phyloP scores from a whole-genome alignment of 495 filamentous ascomycete species.

The Penicillium canariense region DNA sequence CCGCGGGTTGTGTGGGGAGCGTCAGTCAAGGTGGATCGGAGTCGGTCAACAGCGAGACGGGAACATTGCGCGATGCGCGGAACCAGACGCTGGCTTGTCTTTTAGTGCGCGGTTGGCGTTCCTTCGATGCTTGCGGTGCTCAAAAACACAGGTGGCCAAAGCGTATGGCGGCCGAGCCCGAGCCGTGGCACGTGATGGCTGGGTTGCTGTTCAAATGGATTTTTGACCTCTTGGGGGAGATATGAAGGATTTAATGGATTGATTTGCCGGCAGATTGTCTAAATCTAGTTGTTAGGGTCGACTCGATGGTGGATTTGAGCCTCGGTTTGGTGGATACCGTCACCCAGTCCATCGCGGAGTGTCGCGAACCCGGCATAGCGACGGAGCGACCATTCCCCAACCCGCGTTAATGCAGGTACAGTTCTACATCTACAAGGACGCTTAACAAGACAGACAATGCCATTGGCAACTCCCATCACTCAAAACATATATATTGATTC shows the following conservation, averaged over 20 bases:
- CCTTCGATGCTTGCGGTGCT: conserved; percentile 22
- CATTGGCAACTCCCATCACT: background rate
- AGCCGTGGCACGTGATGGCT: conserved; percentile 26
- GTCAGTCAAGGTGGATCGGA: background rate
- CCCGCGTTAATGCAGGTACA: background rate
- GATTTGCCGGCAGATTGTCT: too few species aligned
- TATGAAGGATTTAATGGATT: background rate
- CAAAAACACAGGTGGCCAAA: conserved; percentile 33
- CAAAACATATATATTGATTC: background rate
- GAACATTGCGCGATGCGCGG: conserved; percentile 12
- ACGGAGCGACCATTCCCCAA: too few species aligned
- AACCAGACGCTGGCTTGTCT: background rate
- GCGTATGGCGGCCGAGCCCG: conserved; percentile 14
- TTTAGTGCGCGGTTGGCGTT: conserved; percentile 3
- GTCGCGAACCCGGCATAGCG: too few species aligned
- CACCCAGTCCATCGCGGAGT: background rate
- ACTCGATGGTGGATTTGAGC: background rate
- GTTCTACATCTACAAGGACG: background rate
- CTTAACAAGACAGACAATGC: background rate
- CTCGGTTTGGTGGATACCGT: background rate
- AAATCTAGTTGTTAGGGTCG: background rate
- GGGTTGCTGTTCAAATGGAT: too few species aligned
- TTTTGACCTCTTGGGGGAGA: background rate
- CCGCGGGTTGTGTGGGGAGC: background rate
- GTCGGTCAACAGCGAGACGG: background rate